Conservation (phyloP, 305 asterid genomes). For the Rubia peregrina region DNA sequence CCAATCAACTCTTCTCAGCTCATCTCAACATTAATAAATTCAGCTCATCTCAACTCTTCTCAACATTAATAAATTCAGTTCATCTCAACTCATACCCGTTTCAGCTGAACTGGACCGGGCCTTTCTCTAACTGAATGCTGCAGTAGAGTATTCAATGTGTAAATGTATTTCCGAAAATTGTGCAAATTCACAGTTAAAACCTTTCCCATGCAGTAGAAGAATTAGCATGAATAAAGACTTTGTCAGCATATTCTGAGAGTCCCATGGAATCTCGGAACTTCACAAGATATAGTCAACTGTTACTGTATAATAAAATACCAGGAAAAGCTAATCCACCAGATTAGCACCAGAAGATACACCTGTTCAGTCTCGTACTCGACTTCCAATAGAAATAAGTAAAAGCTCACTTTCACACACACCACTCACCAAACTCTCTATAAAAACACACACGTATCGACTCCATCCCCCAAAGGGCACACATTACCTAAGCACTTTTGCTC, state of each 20-base stretch:
- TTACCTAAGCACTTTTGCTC: background rate
- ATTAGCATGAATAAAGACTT: no score
- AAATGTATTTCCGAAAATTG: no score
- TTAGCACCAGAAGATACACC: slow-evolving; percentile 4
- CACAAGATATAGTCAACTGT: background rate
- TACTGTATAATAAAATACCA: background rate
- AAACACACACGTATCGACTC: background rate
- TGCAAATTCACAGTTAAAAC: no score
- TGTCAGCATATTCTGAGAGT: slow-evolving; percentile 9
- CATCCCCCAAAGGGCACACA: background rate
- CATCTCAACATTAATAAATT: no score
- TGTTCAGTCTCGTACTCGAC: background rate
- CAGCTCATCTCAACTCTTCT: no score
- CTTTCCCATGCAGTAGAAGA: no score
- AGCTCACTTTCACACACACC: slow-evolving; percentile 5
- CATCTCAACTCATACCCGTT: no score
- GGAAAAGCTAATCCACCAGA: background rate
- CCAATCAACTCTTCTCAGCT: no score
- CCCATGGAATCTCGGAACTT: background rate
- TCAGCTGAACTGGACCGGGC: no score
- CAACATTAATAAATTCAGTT: no score
- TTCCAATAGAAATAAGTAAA: background rate
- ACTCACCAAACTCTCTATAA: slow-evolving; percentile 7
- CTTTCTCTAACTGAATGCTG: no score
- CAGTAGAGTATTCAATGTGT: no score